Evolutionary conservation across 768 basidiomycete species (phyloP), one percentile per base, ranked within the genome.

Genomic region (Mycena haematopus): DNA sequence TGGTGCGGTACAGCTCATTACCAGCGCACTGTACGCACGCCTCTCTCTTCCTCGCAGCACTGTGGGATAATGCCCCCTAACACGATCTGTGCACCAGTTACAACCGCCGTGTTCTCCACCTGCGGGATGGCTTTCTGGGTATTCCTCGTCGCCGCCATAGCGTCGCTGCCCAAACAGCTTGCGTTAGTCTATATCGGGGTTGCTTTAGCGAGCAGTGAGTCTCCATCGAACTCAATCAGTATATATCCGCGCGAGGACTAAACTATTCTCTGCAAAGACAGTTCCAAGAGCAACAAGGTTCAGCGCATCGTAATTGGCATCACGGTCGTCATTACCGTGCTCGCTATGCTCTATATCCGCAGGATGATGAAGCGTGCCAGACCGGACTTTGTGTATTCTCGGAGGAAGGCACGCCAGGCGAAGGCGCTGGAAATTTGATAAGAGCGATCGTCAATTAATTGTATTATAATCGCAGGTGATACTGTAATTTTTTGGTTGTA

Each of bases 81-180:
- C 36, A 13, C 9, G 13, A 36, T 36, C 11, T 11, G 13, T 36
- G 9, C 53, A 2, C 19, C 62, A 76, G 75, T 77, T 17, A 77
- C 77, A 4, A 79, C 78, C 4, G 74, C 76, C 22, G 71, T 80
- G 1, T 78, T 81, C 62, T 72, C 80, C 1, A 76, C 80, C 1
- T 78, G 76, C 52, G 81, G 81, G 0, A 76, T 82, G 72, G 56
- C 55, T 44, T 75, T 79, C 56, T 76, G 69, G 66, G 67, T 73
- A 27, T 82, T 81, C 72, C 56, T 71, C 33, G 46, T 77, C 14
- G 79, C 81, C 7, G 73, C 80, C 11, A 63, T 81, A 45, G 60
- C 77, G 14, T 75, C 76, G 29, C 61, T 80, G 14, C 81, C 81
- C 8, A 81, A 81, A 63, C 79, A 82, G 73, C 73, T 83, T 36